Percentiles rank a stretch among this genome's conserved stretches.
These are phyloP conservation scores for Ophiostoma sp. DNA, from an alignment of 2,329 filamentous ascomycete species.

Conservation along the genomic window DNA sequence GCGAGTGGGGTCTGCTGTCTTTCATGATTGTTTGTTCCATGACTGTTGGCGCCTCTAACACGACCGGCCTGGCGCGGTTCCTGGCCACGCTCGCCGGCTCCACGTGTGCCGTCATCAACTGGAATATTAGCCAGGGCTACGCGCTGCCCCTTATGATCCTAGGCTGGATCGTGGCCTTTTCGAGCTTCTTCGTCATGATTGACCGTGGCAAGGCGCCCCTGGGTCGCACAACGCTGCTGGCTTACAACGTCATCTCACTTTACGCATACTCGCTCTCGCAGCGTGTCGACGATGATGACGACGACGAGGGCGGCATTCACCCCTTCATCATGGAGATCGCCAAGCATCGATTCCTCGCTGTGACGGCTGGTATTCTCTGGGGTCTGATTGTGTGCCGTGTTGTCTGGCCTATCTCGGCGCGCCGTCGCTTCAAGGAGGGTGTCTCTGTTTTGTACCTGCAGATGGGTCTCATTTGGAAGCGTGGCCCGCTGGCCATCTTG, in stretches of 20 bases:
- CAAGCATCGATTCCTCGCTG: conserved; percentile 81
- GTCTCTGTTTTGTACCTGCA: conserved; percentile 89
- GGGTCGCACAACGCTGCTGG: conserved; percentile 89
- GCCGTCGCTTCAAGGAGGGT: conserved; percentile 84
- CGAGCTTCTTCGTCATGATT: conserved; percentile 88
- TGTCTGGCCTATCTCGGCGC: conserved; percentile 91
- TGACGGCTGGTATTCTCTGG: conserved; percentile 86
- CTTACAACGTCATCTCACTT: conserved; percentile 91
- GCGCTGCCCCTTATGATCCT: conserved; percentile 74
- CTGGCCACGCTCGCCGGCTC: conserved; percentile 84
- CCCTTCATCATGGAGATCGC: conserved; percentile 88
- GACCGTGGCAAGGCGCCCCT: conserved; percentile 82
- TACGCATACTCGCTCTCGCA: conserved; percentile 91
- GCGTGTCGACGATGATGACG: conserved; percentile 75
- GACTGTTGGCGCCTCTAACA: conserved; percentile 95
- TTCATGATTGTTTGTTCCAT: conserved; percentile 99
- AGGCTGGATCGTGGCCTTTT: conserved; percentile 77
- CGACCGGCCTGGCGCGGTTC: conserved; percentile 83
- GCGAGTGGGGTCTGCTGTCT: conserved; percentile 93
- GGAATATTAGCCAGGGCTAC: conserved; percentile 74
- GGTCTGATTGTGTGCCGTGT: conserved; percentile 85
- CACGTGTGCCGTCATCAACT: conserved; percentile 70
- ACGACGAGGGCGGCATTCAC: conserved; percentile 81
- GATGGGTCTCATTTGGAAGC: conserved; percentile 94
- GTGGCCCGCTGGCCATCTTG: conserved; percentile 79